Conservation (phyloP, 2,329 filamentous ascomycete species). For the Ophiostoma sp. region DNA sequence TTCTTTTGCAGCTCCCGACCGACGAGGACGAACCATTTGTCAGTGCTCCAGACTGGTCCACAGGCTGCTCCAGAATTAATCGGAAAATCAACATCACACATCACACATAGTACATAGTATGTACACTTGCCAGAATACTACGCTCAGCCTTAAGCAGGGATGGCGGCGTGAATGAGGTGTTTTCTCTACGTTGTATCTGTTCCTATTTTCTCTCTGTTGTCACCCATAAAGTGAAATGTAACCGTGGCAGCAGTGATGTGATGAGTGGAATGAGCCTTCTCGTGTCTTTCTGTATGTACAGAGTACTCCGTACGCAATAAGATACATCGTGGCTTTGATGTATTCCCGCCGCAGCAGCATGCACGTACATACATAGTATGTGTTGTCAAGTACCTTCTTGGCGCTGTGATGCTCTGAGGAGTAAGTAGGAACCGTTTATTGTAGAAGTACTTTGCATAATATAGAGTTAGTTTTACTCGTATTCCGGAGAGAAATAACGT, state of each 20-base stretch:
- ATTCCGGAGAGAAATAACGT: neutral
- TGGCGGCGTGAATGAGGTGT: constrained; percentile 9
- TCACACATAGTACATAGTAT: neutral
- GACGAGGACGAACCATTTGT: constrained; percentile 4
- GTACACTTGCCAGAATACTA: neutral
- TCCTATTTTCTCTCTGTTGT: neutral
- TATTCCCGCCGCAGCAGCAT: neutral
- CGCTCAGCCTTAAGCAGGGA: constrained; percentile 12
- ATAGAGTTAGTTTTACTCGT: neutral
- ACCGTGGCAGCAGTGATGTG: constrained; percentile 2
- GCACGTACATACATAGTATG: neutral
- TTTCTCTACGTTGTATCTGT: neutral
- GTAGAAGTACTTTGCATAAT: neutral
- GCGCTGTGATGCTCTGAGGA: neutral
- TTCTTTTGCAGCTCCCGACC: neutral
- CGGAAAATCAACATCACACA: neutral
- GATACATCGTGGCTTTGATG: neutral
- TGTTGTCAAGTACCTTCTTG: neutral
- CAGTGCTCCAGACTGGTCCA: neutral
- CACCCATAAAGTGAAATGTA: neutral
- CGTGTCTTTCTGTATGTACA: neutral
- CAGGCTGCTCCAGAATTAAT: neutral
- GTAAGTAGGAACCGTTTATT: neutral
- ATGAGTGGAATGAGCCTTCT: constrained; percentile 6
- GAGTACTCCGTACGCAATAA: no score